Percentiles rank a stretch among this genome's conserved stretches.
Conservation (phyloP, 2,329 filamentous ascomycete species). For the Aspergillus latus region DNA sequence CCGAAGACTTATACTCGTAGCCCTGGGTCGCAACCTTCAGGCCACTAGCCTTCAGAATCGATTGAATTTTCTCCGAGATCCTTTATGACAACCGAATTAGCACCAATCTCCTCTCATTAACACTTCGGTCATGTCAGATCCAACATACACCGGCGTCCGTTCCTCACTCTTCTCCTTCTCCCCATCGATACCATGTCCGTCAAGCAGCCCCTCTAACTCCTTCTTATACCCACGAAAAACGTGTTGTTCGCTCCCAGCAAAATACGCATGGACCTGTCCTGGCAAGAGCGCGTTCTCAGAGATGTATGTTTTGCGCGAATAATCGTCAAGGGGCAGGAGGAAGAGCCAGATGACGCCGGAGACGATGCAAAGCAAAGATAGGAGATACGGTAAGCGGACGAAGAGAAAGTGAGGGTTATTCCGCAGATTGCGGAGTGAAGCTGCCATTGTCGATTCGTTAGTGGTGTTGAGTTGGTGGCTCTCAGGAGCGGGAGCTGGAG, state of each 20-base stretch:
- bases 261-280: conserved; percentile 97
- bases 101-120: background rate
- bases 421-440: conserved; percentile 57
- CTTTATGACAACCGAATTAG: conserved; percentile 23
- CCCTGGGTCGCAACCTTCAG: conserved; percentile 86
- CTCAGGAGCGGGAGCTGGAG: conserved; percentile 1
- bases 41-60: conserved; percentile 73
- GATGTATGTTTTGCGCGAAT: conserved; percentile 90
- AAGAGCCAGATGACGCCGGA: conserved; percentile 88
- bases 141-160: conserved; percentile 31
- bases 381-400: conserved; percentile 76
- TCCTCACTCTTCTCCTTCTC: conserved; percentile 19
- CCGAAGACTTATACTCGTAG: conserved; percentile 80
- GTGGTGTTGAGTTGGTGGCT: conserved; percentile 5
- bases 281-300: conserved; percentile 96
- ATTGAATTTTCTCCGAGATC: conserved; percentile 69
- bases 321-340: conserved; percentile 82
- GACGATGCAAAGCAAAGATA: conserved; percentile 80
- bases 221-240: conserved; percentile 86
- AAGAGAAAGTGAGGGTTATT: conserved; percentile 74
- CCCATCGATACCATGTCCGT: conserved; percentile 15
- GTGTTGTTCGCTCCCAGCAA: conserved; percentile 92
- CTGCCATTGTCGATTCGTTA: conserved; percentile 29
- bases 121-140: background rate
- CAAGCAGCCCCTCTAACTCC: conserved; percentile 64